Percentiles rank a stretch among this genome's conserved stretches.
Evolutionary conservation across 257 asterid species (phyloP).

Genomic region (Salvia miltiorrhiza): DNA sequence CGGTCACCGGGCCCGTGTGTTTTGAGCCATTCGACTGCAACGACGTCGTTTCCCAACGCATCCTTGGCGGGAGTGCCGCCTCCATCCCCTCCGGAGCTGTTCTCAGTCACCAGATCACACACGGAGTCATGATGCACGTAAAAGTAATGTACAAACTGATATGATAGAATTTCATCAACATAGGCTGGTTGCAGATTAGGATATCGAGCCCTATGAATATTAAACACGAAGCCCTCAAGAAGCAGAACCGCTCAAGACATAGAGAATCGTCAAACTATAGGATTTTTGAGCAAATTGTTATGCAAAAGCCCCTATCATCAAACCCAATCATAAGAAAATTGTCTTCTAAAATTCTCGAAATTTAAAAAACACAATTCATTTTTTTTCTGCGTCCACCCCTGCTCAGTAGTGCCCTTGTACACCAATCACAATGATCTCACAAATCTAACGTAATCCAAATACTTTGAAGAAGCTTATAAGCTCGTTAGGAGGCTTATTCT

Average conservation of each 20-base stretch:
- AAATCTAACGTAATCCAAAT: too few relatives aligned
- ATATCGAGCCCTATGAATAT: background rate
- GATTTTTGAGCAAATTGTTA: too few relatives aligned
- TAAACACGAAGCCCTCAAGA: background rate
- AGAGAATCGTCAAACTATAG: too few relatives aligned
- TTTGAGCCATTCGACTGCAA: constrained; percentile 64
- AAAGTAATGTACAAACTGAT: background rate
- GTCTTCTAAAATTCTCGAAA: too few relatives aligned
- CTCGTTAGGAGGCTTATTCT: too few relatives aligned
- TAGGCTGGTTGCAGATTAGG: background rate
- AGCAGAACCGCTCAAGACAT: background rate
- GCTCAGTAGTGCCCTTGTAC: too few relatives aligned
- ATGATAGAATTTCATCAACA: background rate
- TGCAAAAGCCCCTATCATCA: too few relatives aligned
- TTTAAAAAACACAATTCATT: too few relatives aligned
- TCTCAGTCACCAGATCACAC: constrained; percentile 8
- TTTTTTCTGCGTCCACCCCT: too few relatives aligned
- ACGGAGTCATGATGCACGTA: background rate
- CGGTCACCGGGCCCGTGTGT: constrained; percentile 82
- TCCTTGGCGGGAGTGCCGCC: constrained; percentile 80
- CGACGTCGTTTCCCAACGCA: constrained; percentile 80
- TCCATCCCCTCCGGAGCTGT: constrained; percentile 51
- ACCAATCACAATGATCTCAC: too few relatives aligned
- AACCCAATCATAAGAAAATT: too few relatives aligned
- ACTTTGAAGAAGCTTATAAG: too few relatives aligned